phyloP scores from a whole-genome alignment of 495 filamentous ascomycete species.

The Penicillium alfredii region DNA sequence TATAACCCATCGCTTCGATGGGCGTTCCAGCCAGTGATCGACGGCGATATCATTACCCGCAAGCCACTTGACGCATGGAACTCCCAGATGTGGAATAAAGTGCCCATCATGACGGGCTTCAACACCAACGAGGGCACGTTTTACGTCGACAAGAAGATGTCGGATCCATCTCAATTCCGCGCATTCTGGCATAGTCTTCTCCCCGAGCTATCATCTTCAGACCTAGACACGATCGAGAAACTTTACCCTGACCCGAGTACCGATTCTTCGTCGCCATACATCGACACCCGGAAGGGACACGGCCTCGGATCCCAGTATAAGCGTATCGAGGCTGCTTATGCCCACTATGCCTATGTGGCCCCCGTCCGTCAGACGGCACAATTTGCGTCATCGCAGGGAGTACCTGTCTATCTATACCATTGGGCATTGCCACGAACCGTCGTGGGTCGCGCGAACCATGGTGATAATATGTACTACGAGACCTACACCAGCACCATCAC shows the following conservation, averaged over 20 bases:
- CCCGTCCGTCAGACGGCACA: conserved; percentile 58
- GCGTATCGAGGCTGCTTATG: conserved; percentile 57
- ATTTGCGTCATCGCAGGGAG: conserved; percentile 35
- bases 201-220: conserved; percentile 40
- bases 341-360: conserved; percentile 61
- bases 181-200: conserved; percentile 52
- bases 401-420: conserved; percentile 52
- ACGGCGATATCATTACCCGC: conserved; percentile 49
- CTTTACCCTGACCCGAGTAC: conserved; percentile 54
- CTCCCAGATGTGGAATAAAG: conserved; percentile 44
- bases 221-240: conserved; percentile 44
- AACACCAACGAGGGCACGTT: conserved; percentile 59
- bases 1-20: conserved; percentile 53
- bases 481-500: conserved; percentile 43
- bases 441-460: conserved; percentile 52
- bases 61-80: conserved; percentile 53
- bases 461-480: conserved; percentile 52
- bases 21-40: conserved; percentile 65
- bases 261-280: conserved; percentile 27
- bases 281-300: conserved; percentile 28
- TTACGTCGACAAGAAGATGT: conserved; percentile 47
- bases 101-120: conserved; percentile 60
- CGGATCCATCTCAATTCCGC: conserved; percentile 43
- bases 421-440: conserved; percentile 48
- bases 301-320: conserved; percentile 50